phyloP scores from a whole-genome alignment of 192 early-diverging fungal species.

The Mortierella antarctica region DNA sequence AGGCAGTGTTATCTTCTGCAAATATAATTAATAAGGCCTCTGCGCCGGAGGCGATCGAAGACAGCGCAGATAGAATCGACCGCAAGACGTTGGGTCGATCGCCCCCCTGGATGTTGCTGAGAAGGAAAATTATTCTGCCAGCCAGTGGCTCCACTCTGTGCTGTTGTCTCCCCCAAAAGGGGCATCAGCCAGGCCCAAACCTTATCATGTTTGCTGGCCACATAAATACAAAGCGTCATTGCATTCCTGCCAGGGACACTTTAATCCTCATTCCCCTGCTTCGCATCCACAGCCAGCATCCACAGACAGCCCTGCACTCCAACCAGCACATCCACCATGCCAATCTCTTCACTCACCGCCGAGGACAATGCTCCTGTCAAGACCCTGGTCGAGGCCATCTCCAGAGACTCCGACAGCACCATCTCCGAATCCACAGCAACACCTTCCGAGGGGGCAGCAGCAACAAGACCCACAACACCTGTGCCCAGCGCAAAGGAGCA shows the following conservation, averaged over 20 bases:
- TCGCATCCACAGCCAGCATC: neutral
- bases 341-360: slow-evolving; percentile 13
- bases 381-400: slow-evolving; percentile 8
- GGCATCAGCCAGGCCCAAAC: too few species aligned
- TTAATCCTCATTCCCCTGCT: neutral
- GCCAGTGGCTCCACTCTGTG: neutral
- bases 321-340: slow-evolving; percentile 5
- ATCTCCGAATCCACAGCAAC: neutral
- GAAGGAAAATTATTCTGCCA: slow-evolving; percentile 30
- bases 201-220: too few species aligned
- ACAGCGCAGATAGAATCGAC: too few species aligned
- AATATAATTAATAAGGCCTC: too few species aligned
- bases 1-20: too few species aligned
- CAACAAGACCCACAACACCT: neutral
- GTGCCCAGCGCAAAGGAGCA: neutral
- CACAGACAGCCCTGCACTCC: neutral
- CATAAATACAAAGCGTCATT: too few species aligned
- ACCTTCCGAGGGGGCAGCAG: neutral
- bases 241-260: too few species aligned
- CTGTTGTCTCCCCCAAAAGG: too few species aligned
- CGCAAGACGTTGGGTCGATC: too few species aligned
- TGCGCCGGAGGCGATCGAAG: too few species aligned
- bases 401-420: neutral
- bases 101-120: neutral
- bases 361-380: slow-evolving; percentile 6